Evolutionary conservation across 2,329 filamentous ascomycete species (phyloP).

Genomic region (Diaporthe citri): DNA sequence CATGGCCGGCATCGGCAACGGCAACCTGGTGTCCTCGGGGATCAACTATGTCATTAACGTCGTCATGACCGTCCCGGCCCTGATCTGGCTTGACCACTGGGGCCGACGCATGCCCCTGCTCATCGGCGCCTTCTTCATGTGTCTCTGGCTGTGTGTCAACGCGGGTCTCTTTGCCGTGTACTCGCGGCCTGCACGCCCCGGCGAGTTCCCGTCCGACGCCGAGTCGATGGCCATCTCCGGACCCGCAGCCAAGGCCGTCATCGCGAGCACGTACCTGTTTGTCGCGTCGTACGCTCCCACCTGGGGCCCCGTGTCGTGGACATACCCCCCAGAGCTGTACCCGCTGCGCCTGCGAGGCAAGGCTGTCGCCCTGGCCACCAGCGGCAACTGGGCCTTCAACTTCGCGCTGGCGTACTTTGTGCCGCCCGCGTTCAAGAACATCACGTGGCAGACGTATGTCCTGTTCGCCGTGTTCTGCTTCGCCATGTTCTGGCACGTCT

Average conservation of each 20-base stretch:
- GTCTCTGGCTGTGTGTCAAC: constrained; percentile 60
- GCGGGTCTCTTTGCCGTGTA: constrained; percentile 60
- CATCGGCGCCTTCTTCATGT: constrained; percentile 75
- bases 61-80: constrained; percentile 80
- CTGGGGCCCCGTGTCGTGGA: constrained; percentile 60
- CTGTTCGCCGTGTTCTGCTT: constrained; percentile 52
- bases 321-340: constrained; percentile 62
- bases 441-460: constrained; percentile 53
- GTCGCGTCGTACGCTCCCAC: constrained; percentile 65
- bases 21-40: constrained; percentile 73
- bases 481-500: constrained; percentile 51
- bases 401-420: constrained; percentile 56
- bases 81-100: constrained; percentile 81
- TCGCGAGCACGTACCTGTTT: constrained; percentile 76
- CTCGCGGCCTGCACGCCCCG: constrained; percentile 50
- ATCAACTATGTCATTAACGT: constrained; percentile 87
- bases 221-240: constrained; percentile 64
- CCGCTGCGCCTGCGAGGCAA: constrained; percentile 56
- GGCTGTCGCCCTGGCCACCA: constrained; percentile 51
- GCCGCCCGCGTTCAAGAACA: constrained; percentile 52
- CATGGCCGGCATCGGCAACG: constrained; percentile 76
- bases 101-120: constrained; percentile 78
- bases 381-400: constrained; percentile 56
- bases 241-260: constrained; percentile 66
- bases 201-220: constrained; percentile 54